Conservation (phyloP, 202 grass and related monocot genomes). For the Zizania palustris region DNA sequence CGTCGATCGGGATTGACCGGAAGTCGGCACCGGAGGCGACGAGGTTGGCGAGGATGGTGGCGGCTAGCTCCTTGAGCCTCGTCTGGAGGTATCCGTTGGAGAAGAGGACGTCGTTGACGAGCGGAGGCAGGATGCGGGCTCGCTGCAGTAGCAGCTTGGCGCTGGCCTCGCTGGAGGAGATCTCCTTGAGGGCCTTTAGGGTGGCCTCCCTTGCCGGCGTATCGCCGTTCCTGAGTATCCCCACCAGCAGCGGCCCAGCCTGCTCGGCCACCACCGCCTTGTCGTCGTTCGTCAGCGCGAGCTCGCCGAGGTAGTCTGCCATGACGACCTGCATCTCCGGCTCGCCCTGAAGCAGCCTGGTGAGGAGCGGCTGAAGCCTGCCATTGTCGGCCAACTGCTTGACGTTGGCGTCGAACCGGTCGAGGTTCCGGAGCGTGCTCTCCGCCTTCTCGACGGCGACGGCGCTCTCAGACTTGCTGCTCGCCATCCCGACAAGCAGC, state of each 20-base stretch:
- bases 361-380: constrained; percentile 73
- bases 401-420: constrained; percentile 66
- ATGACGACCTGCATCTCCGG: constrained; percentile 65
- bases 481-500: constrained; percentile 77
- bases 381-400: constrained; percentile 93
- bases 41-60: constrained; percentile 72
- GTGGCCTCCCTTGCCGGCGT: constrained; percentile 66
- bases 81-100: constrained; percentile 65
- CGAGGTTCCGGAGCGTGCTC: constrained; percentile 72
- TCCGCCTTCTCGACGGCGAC: constrained; percentile 71
- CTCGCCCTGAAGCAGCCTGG: constrained; percentile 55
- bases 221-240: constrained; percentile 53
- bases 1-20: constrained; percentile 53
- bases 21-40: constrained; percentile 48
- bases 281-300: constrained; percentile 63
- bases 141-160: constrained; percentile 61
- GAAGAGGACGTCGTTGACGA: constrained; percentile 66
- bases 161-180: constrained; percentile 69
- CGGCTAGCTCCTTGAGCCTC: constrained; percentile 76
- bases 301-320: constrained; percentile 72
- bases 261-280: constrained; percentile 71
- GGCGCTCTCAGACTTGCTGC: constrained; percentile 68
- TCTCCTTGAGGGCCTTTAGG: constrained; percentile 64
- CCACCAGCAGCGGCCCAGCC: constrained; percentile 59
- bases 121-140: constrained; percentile 66